Conservation (phyloP, 2,329 filamentous ascomycete genomes). For the Aspergillus pseudoviridinutans region DNA sequence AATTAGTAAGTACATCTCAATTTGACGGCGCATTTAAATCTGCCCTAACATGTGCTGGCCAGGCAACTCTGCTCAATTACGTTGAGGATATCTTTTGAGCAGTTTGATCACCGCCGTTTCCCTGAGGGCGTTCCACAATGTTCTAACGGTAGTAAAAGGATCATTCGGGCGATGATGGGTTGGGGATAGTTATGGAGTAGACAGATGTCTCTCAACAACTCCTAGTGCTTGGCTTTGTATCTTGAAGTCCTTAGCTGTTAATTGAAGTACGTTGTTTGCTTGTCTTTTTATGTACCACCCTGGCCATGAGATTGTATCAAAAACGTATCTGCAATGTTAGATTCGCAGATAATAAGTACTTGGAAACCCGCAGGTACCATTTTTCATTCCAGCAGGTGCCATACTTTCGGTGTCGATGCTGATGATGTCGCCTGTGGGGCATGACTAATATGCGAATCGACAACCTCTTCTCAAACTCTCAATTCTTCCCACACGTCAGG, state of each 20-base stretch:
- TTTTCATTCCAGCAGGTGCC: not conserved
- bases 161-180: not conserved
- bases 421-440: slow-evolving; percentile 6
- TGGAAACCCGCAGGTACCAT: not conserved
- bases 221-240: not conserved
- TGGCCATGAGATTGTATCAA: not conserved
- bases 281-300: not conserved
- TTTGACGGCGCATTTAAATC: not conserved
- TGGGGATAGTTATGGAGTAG: not conserved
- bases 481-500: not conserved
- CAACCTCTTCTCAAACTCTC: not conserved
- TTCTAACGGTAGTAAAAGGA: not conserved
- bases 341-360: not conserved
- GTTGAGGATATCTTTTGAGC: not conserved
- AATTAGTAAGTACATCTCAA: not conserved
- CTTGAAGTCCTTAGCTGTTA: not conserved
- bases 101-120: not conserved
- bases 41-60: not conserved
- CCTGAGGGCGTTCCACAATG: not conserved
- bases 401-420: not conserved
- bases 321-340: not conserved
- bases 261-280: not conserved
- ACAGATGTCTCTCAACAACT: not conserved
- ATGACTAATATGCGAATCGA: slow-evolving; percentile 22
- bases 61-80: not conserved